Percentiles rank a stretch among this genome's conserved stretches.
These are phyloP conservation scores for Candida mesenterica DNA, from an alignment of 1,139 yeast species.

Conservation along the genomic window DNA sequence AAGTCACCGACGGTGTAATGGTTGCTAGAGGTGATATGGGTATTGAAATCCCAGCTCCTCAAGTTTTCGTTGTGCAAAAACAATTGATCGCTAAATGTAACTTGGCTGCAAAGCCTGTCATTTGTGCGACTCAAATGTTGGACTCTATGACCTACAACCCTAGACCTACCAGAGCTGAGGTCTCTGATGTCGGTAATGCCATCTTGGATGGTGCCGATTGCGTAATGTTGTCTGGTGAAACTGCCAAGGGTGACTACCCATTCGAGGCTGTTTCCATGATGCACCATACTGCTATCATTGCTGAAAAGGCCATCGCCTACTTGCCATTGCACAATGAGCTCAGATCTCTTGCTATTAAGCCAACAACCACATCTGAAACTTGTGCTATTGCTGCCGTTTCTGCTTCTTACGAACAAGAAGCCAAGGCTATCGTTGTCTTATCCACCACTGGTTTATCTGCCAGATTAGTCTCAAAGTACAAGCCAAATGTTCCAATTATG, in stretches of 20 bases:
- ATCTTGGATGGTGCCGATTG: constrained; percentile 99
- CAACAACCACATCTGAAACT: constrained; percentile 94
- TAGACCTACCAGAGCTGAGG: constrained; percentile 99
- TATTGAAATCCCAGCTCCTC: constrained; percentile 98
- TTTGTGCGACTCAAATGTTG: constrained; percentile 99
- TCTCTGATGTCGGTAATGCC: constrained; percentile 98
- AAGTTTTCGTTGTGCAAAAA: constrained; percentile 97
- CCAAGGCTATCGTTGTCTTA: constrained; percentile 94
- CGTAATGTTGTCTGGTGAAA: constrained; percentile 99
- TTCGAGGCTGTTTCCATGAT: constrained; percentile 95
- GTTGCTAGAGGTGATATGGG: constrained; percentile 99
- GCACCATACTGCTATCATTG: constrained; percentile 96
- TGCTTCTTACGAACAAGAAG: constrained; percentile 93
- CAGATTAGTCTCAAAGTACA: constrained; percentile 93
- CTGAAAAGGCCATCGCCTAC: constrained; percentile 96
- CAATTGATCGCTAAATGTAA: constrained; percentile 98
- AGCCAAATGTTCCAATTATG: constrained; percentile 96
- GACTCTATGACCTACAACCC: constrained; percentile 99
- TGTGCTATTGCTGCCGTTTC: constrained; percentile 96
- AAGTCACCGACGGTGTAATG: constrained; percentile 98
- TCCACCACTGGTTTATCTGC: constrained; percentile 96
- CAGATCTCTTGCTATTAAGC: constrained; percentile 80
- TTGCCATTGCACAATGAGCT: constrained; percentile 83
- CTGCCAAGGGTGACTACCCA: constrained; percentile 99
- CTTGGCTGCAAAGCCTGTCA: constrained; percentile 98